phyloP scores from a whole-genome alignment of 202 grass and related monocot species.

The Cymbopogon flexuosus region DNA sequence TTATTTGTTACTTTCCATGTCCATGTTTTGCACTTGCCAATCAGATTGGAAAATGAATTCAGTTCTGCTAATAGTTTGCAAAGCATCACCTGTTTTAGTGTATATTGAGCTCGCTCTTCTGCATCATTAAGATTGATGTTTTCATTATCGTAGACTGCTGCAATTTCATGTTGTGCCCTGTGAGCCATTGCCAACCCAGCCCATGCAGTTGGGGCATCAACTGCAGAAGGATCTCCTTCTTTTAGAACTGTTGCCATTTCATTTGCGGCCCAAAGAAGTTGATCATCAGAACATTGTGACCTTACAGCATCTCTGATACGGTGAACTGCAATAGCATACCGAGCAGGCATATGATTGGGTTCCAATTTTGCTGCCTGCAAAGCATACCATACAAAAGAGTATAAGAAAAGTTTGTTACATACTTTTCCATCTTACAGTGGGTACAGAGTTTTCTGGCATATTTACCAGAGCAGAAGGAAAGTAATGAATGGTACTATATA shows the following conservation, averaged over 20 bases:
- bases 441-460: neutral
- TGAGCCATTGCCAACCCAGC: conserved; percentile 88
- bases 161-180: conserved; percentile 89
- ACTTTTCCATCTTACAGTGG: neutral
- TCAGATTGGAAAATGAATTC: conserved; percentile 1
- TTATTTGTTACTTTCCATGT: conserved; percentile 9
- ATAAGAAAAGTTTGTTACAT: conserved; percentile 1
- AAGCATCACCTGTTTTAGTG: conserved; percentile 75
- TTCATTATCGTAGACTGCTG: conserved; percentile 47
- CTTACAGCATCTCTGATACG: conserved; percentile 88
- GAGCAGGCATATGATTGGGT: conserved; percentile 88
- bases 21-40: conserved; percentile 9
- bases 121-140: conserved; percentile 57
- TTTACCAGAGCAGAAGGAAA: neutral
- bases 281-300: conserved; percentile 65
- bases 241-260: conserved; percentile 90
- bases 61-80: conserved; percentile 14
- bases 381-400: neutral
- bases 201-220: conserved; percentile 90
- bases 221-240: conserved; percentile 79
- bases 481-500: neutral
- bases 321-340: conserved; percentile 89
- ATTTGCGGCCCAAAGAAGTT: conserved; percentile 85
- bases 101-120: conserved; percentile 72
- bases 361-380: conserved; percentile 87